These are phyloP conservation scores for Agaricus blazei DNA, from an alignment of 768 basidiomycete species.

Conservation along the genomic window DNA sequence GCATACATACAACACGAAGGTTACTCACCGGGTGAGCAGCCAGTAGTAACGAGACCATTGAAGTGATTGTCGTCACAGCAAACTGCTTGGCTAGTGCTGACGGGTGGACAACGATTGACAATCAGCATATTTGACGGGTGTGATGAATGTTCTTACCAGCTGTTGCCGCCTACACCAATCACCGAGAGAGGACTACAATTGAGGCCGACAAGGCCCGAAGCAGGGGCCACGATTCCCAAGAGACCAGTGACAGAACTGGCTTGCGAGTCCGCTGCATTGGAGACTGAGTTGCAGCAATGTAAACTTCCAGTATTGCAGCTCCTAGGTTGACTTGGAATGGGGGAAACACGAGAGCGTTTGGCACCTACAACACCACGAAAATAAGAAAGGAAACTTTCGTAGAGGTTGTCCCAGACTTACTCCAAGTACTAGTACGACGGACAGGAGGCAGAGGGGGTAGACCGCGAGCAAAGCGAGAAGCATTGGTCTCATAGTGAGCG, in stretches of 20 bases:
- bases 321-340: slow-evolving; percentile 11
- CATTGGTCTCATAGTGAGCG: slow-evolving; percentile 40
- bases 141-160: slow-evolving; percentile 22
- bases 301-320: slow-evolving; percentile 37
- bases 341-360: slow-evolving; percentile 29
- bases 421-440: slow-evolving; percentile 27
- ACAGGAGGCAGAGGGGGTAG: slow-evolving; percentile 43
- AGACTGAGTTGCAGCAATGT: slow-evolving; percentile 37
- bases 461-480: slow-evolving; percentile 48
- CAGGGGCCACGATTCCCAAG: slow-evolving; percentile 25
- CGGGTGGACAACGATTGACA: neutral
- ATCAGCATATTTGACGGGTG: neutral
- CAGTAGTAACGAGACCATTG: slow-evolving; percentile 37
- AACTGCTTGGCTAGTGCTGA: slow-evolving; percentile 34
- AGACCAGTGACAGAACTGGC: slow-evolving; percentile 20
- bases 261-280: slow-evolving; percentile 11
- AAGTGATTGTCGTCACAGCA: slow-evolving; percentile 43
- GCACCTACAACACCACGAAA: slow-evolving; percentile 28
- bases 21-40: slow-evolving; percentile 37
- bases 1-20: neutral
- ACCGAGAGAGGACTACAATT: slow-evolving; percentile 28
- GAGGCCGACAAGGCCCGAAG: slow-evolving; percentile 24
- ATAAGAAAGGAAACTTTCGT: slow-evolving; percentile 16
- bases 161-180: slow-evolving; percentile 25
- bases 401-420: neutral